Evolutionary conservation across 1,284 basidiomycete species (phyloP), one percentile per base, ranked within the genome.

Genomic region (Cutaneotrichosporon dermatis): DNA sequence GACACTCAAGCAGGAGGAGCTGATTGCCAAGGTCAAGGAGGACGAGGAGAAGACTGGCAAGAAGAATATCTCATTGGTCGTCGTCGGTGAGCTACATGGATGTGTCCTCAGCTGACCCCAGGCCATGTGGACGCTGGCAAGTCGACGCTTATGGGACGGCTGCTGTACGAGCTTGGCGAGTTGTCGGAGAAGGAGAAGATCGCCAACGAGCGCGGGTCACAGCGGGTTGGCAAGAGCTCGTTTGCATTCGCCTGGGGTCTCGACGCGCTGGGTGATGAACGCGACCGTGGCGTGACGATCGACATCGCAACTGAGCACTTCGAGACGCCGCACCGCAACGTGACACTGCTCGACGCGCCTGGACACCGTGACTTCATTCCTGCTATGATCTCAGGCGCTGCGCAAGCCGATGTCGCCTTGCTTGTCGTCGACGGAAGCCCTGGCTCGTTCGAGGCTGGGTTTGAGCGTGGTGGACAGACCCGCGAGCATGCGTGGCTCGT

Each of bases 61-160:
- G 76, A 87, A 85, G 69, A 84, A 82, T 40, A 80, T 98, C 50
- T 95, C 88, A 72, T 79, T 99, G 65, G 89, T 99, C 15, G 92
- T 99, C 43, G 88, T 99, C 54, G 95, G 94, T 94, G 74, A 67
- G 85, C 80, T n/a, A n/a, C n/a, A n/a, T n/a, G n/a, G n/a, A n/a
- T n/a, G n/a, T n/a, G n/a, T n/a, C n/a, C n/a, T n/a, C n/a, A n/a
- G 45, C 59, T 64, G 35, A 66, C 44, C 13, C 10, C 68, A 92
- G 94, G 95, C 33, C 95, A 99, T 72, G 95, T 99, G 61, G 95
- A 99, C 78, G 95, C 96, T 12, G 95, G 95, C 52, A 99, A 99
- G 78, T 97, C 94, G 9, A 99, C 95, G 0, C 78, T 99, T 48
- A 98, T 98, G 92, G 95, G 95, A 0, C 83, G 94, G 55, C 75